Conservation (phyloP, 2,329 filamentous ascomycete genomes). For the Penicillium palitans region DNA sequence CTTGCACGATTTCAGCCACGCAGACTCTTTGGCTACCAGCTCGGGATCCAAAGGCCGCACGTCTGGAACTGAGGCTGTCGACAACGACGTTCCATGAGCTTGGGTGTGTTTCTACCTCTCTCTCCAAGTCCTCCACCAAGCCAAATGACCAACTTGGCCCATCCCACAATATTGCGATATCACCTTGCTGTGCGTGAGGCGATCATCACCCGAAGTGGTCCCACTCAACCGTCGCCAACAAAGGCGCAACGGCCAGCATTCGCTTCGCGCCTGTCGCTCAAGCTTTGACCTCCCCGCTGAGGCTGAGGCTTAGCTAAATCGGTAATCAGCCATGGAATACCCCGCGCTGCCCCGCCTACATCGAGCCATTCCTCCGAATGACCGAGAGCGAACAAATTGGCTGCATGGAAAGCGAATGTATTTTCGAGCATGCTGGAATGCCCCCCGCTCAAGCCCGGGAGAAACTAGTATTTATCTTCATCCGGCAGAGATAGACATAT, state of each 20-base stretch:
- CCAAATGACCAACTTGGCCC: neutral
- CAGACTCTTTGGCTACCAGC: slow-evolving; percentile 15
- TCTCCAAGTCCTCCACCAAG: neutral
- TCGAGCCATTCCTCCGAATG: neutral
- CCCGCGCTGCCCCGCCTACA: neutral
- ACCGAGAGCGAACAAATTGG: neutral
- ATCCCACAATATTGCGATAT: neutral
- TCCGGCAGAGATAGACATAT: neutral
- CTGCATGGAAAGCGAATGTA: neutral
- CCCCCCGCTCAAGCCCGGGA: neutral
- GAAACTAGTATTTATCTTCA: neutral
- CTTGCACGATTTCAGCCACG: slow-evolving; percentile 16
- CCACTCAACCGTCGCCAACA: neutral
- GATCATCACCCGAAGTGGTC: neutral
- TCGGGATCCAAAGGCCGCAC: slow-evolving; percentile 17
- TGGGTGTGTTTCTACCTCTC: neutral
- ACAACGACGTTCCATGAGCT: neutral
- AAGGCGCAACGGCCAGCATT: neutral
- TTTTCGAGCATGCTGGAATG: neutral
- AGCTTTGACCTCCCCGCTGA: neutral
- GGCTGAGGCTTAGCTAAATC: neutral
- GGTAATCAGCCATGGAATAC: neutral
- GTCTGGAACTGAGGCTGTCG: slow-evolving; percentile 19
- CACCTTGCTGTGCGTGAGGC: no score
- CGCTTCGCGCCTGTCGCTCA: neutral